Evolutionary conservation across 2,329 filamentous ascomycete species (phyloP).

Genomic region (Xylaria sp.): DNA sequence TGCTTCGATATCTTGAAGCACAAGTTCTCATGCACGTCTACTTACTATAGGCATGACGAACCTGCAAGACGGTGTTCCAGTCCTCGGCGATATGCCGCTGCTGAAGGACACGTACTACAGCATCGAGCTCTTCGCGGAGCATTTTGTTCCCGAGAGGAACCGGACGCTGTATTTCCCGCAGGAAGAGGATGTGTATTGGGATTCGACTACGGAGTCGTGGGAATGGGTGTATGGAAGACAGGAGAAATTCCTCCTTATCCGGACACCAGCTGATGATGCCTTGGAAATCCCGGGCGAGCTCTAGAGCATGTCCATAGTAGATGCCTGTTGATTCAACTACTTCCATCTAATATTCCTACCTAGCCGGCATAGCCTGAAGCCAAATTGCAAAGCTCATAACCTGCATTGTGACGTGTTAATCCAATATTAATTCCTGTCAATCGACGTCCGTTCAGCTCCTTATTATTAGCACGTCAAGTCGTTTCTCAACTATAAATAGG

Average conservation of each 20-base stretch:
- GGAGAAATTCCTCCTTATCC: slow-evolving; percentile 57
- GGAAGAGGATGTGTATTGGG: slow-evolving; percentile 63
- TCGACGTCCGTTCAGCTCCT: background rate
- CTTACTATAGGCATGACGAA: slow-evolving; percentile 59
- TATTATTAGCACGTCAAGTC: background rate
- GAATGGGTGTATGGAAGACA: slow-evolving; percentile 63
- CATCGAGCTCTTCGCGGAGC: slow-evolving; percentile 61
- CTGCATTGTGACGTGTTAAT: background rate
- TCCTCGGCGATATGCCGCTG: slow-evolving; percentile 59
- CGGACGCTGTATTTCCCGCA: slow-evolving; percentile 59
- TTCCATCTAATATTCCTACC: background rate
- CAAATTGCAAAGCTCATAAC: background rate
- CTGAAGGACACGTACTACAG: slow-evolving; percentile 61
- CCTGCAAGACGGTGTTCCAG: slow-evolving; percentile 59
- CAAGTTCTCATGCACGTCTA: background rate
- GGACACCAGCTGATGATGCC: slow-evolving; percentile 38
- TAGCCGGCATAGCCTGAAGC: background rate
- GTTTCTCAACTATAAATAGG: slow-evolving; percentile 7
- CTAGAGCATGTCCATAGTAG: slow-evolving; percentile 13
- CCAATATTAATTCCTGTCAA: background rate
- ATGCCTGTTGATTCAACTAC: background rate
- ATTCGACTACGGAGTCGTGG: slow-evolving; percentile 54
- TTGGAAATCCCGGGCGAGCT: slow-evolving; percentile 36
- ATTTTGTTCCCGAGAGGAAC: slow-evolving; percentile 59
- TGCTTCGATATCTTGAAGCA: background rate